Evolutionary conservation across 495 filamentous ascomycete genomes (phyloP), one percentile per base, ranked within the genome.

Genomic region (Lasiosphaeris hirsuta): DNA sequence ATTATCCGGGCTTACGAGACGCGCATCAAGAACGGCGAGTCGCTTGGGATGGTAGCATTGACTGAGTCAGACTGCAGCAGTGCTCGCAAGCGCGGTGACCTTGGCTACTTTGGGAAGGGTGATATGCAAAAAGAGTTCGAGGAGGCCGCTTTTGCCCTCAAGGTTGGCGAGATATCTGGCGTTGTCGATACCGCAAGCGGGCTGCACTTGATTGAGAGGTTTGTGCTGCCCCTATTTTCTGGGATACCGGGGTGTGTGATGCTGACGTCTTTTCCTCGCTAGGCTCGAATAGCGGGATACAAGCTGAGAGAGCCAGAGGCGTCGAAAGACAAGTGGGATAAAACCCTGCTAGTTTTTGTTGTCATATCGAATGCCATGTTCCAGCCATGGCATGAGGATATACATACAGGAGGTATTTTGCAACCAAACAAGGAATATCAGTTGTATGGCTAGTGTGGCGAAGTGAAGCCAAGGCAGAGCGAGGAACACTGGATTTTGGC

Each of bases 91-190:
- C 84, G 85, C 63, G 94, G 94, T 34, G 95, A 97, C 74, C 76
- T 98, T 80, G 94, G 94, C 1, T 96, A 90, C 71, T 98, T 98
- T 66, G 91, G 90, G 18, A 84, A 75, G 54, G 88, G 90, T 5
- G 94, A 98, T 64, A 98, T 98, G 94, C 94, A 98, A 67, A 96
- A 93, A 78, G 94, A 97, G 73, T 98, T 98, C 62, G 94, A 97
- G 72, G 90, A 96, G 34, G 91, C 92, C 0, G 87, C 93, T 4
- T 97, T 97, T 75, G 85, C 85, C 11, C 74, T 98, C 35, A 83
- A 90, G 68, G 86, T 86, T 0, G 90, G 90, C 17, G 85, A 97
- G 70, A 83, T 98, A 54, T 96, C 90, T 67, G 74, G 79, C 17
- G 76, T 96, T 30, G 89, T 97, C 0, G 88, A 96, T 67, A 96